phyloP scores from a whole-genome alignment of 2,329 filamentous ascomycete genomes.

The Cercospora citrullina region DNA sequence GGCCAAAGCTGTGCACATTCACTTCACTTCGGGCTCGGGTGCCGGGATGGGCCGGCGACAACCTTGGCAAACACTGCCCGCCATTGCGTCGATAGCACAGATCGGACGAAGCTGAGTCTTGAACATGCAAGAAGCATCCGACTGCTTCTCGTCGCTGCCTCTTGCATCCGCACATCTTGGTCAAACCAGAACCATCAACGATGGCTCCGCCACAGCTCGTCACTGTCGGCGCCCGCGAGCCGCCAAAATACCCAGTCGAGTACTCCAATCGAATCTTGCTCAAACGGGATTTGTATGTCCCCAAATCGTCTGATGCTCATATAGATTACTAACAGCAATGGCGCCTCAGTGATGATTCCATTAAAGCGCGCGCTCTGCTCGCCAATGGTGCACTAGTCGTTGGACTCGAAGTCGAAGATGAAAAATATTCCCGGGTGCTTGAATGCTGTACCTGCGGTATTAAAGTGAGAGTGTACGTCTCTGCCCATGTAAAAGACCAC shows the following conservation, averaged over 20 bases:
- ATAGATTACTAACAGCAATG: background rate
- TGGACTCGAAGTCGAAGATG: background rate
- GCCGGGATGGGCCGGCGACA: background rate
- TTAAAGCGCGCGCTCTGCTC: background rate
- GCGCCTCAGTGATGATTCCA: background rate
- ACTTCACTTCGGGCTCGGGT: constrained; percentile 1
- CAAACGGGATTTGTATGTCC: background rate
- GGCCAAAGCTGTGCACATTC: background rate
- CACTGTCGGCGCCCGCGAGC: background rate
- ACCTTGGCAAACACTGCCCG: background rate
- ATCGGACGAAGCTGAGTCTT: background rate
- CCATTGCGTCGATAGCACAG: background rate
- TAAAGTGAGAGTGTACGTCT: background rate
- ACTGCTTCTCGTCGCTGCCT: background rate
- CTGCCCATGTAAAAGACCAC: background rate
- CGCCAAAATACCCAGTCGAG: background rate
- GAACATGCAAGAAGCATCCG: background rate
- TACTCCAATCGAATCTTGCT: background rate
- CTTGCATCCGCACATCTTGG: background rate
- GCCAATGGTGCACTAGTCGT: background rate
- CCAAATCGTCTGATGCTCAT: background rate
- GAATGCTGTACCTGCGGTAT: background rate
- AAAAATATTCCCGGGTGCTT: background rate
- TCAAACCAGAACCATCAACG: background rate
- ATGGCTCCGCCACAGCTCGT: background rate